A percentile compares a stretch with the other conserved stretches of the same genome.
Conservation (phyloP, 1,139 yeast genomes). For the Taphrina wiesneri region DNA sequence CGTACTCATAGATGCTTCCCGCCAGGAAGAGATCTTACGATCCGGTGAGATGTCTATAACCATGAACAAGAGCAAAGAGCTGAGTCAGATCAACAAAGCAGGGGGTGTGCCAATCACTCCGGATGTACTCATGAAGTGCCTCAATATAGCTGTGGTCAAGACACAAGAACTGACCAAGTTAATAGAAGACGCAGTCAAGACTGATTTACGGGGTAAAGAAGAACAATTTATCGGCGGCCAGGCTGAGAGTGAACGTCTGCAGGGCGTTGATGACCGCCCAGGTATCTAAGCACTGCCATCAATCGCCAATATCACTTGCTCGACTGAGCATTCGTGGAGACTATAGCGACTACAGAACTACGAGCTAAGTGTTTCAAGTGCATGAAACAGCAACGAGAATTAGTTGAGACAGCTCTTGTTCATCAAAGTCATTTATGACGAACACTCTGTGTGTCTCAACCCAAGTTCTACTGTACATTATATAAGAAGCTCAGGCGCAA, state of each 20-base stretch:
- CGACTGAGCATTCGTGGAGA: no score
- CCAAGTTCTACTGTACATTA: no score
- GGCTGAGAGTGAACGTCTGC: conserved; percentile 39
- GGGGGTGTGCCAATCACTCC: conserved; percentile 91
- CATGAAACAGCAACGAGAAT: no score
- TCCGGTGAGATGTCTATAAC: conserved; percentile 84
- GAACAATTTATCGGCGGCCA: conserved; percentile 37
- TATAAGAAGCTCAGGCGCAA: no score
- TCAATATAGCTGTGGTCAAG: conserved; percentile 62
- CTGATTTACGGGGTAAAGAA: conserved; percentile 51
- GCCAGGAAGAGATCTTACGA: conserved; percentile 72
- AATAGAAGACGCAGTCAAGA: conserved; percentile 59
- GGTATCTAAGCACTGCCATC: neutral
- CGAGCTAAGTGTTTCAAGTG: no score
- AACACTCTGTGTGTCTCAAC: no score
- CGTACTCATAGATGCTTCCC: conserved; percentile 72
- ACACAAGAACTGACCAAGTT: conserved; percentile 66
- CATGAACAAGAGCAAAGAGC: conserved; percentile 81
- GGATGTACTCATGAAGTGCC: conserved; percentile 63
- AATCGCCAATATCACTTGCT: no score
- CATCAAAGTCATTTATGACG: no score
- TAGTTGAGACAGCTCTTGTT: no score
- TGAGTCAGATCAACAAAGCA: conserved; percentile 84
- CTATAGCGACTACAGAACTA: no score
- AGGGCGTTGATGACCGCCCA: conserved; percentile 17